Evolutionary conservation across 1,284 basidiomycete species (phyloP), one percentile per base, ranked within the genome.

Genomic region (Uromyces viciae-fabae): DNA sequence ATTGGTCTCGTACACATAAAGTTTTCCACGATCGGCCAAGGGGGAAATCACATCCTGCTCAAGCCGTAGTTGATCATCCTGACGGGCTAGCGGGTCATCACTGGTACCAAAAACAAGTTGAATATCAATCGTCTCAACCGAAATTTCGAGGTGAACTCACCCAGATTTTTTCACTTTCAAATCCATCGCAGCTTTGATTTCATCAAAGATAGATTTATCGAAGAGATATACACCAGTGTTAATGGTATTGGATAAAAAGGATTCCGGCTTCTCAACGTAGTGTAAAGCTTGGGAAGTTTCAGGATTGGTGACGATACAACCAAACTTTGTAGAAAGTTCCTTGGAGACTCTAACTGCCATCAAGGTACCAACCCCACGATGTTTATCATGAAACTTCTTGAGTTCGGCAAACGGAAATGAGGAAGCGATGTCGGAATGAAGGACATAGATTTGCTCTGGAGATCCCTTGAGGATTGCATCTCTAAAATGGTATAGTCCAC

Each of bases 41-140:
- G 88, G 88, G 8, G 87, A 87, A 64, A 89, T 87, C 62, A 89
- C 88, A 82, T 89, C 88, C 83, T 88, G 88, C 82, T 89, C 88
- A 43, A 89, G 84, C 49, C 87, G 87, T 17, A 89, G 85, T 80
- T 87, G 87, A 78, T 89, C 88, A 83, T 88, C 88, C 7, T 85
- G 84, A 69, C 87, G 84, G 77, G 86, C 83, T 25, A 87, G 84
- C 0, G 87, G 87, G 82, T 88, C 87, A 74, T 87, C 85, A 5
- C 86, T 87, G 81, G n/a, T 33, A 36, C 42, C 25, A 14, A 40
- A 17, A 14, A 15, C 3, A 28, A 33, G 56, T 22, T 15, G 25
- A 46, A 42, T 25, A 31, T n/a, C 8, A 31, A 9, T 2, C 64
- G 38, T 14, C 14, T 7, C 33, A 66, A 14, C 64, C 15, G 42